Percentiles rank a stretch among this genome's conserved stretches.
These are phyloP conservation scores for Fusarium sp. DNA, from an alignment of 2,329 filamentous ascomycete species.

Conservation along the genomic window DNA sequence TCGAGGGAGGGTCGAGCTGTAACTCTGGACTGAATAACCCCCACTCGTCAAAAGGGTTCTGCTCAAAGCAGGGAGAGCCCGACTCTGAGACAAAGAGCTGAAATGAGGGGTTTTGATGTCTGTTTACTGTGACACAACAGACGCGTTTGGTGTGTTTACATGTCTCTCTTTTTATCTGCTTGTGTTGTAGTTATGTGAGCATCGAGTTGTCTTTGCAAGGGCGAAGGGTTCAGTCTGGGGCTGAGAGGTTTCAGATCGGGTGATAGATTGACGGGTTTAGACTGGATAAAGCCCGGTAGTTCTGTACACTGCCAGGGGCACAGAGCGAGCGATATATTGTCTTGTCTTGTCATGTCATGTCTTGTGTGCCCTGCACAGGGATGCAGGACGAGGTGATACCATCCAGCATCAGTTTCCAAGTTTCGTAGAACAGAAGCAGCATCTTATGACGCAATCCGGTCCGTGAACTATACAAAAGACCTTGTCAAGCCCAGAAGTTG, in stretches of 20 bases:
- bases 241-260: conserved; percentile 5
- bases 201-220: conserved; percentile 6
- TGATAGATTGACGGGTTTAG: background rate
- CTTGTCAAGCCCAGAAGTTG: conserved; percentile 3
- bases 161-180: conserved; percentile 10
- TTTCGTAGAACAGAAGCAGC: conserved; percentile 2
- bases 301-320: background rate
- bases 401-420: conserved; percentile 4
- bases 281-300: conserved; percentile 14
- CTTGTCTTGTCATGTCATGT: background rate
- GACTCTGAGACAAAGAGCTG: conserved; percentile 28
- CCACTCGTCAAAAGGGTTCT: conserved; percentile 1
- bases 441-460: conserved; percentile 16
- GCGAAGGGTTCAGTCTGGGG: conserved; percentile 1
- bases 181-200: background rate
- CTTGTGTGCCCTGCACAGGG: conserved; percentile 4
- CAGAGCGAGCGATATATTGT: conserved; percentile 9
- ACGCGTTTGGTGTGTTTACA: conserved; percentile 26
- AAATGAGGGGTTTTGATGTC: conserved; percentile 12
- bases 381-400: conserved; percentile 22
- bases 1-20: conserved; percentile 9
- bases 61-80: conserved; percentile 24
- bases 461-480: background rate
- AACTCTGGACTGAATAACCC: background rate
- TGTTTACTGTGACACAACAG: conserved; percentile 3